Conservation (phyloP, 768 basidiomycete species). For the Tubosaeta brunneosetosa region DNA sequence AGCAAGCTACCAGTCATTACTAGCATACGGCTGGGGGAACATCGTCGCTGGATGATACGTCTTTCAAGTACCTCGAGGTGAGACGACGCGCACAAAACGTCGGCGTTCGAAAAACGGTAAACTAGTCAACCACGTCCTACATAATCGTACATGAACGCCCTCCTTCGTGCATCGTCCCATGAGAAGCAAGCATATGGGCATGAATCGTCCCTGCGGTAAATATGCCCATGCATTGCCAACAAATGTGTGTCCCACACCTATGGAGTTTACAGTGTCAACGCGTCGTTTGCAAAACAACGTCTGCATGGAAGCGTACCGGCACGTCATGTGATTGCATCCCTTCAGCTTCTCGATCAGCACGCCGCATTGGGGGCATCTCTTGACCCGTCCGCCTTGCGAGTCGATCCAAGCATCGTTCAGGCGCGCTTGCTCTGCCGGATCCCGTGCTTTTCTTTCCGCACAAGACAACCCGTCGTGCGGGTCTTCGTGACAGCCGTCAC, state of each 20-base stretch:
- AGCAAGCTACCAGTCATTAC: too few species aligned
- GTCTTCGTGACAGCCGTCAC: constrained; percentile 56
- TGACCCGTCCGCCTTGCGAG: constrained; percentile 51
- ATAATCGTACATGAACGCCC: constrained; percentile 19
- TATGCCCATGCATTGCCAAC: constrained; percentile 56
- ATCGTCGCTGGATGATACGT: too few species aligned
- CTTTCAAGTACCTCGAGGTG: too few species aligned
- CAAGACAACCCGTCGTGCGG: constrained; percentile 62
- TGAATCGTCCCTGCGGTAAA: constrained; percentile 35
- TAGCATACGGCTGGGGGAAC: too few species aligned
- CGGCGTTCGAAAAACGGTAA: too few species aligned
- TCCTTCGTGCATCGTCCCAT: constrained; percentile 29
- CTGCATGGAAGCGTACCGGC: constrained; percentile 29
- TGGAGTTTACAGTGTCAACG: too few species aligned
- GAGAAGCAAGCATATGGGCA: constrained; percentile 33
- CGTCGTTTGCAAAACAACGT: background rate
- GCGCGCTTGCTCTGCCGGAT: constrained; percentile 43
- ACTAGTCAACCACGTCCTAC: constrained; percentile 6
- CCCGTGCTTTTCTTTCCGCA: constrained; percentile 35
- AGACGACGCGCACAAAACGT: too few species aligned
- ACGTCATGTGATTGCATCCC: constrained; percentile 80
- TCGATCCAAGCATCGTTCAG: constrained; percentile 58
- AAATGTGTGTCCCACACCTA: constrained; percentile 71
- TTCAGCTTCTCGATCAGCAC: constrained; percentile 63
- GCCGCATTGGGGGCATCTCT: constrained; percentile 67